Base-by-base conservation (phyloP, 495 filamentous ascomycete genomes). In the Penicillium nucicola region DNA sequence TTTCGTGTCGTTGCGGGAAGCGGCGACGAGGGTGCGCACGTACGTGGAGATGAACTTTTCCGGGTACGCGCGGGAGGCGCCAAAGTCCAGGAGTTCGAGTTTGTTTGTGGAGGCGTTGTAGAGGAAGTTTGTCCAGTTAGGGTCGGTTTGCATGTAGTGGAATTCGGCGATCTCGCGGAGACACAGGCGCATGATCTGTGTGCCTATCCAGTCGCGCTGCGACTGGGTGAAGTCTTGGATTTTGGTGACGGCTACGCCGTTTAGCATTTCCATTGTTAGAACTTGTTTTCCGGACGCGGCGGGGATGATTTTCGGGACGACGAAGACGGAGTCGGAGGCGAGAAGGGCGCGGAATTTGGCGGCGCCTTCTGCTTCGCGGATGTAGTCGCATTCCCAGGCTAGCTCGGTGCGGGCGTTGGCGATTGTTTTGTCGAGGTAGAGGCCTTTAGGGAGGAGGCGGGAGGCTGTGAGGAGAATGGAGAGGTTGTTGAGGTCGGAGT, bases 121-220 rank as follows among this genome's bases (percentile, higher is more conserved):
- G 22, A 97, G 75, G 74, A 98, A 98, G 64, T 98, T 98, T n/a
- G 95, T 97, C 93, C 95, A 98, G 76, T 98, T 98, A 15, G 93
- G 93, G 70, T 98, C 93, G 20, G 93, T 97, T 71, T 98, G 93
- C 93, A 98, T 98, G 76, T 93, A 98, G 36, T 76, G 81, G 77
- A 96, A 98, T 58, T 96, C 89, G 46, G 80, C 82, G 60, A 97
- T 90, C 67, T 98, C 93, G 41, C 92, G 87, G 31, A 98, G 80
- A 62, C 93, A 97, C 14, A 98, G 81, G 10, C 91, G 88, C 42
- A 98, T 77, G 56, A 98, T 88, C 60, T 97, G 89, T 2, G 88
- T 93, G 40, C 93, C 93, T 48, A 80, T 77, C 84, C 90, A 96
- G 75, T 98, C 91, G 42, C 83, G 83, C 60, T 96, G 88, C 23